Evolutionary conservation across 768 basidiomycete genomes (phyloP), one percentile per base, ranked within the genome.

Genomic region (Leccinum pellstonianum): DNA sequence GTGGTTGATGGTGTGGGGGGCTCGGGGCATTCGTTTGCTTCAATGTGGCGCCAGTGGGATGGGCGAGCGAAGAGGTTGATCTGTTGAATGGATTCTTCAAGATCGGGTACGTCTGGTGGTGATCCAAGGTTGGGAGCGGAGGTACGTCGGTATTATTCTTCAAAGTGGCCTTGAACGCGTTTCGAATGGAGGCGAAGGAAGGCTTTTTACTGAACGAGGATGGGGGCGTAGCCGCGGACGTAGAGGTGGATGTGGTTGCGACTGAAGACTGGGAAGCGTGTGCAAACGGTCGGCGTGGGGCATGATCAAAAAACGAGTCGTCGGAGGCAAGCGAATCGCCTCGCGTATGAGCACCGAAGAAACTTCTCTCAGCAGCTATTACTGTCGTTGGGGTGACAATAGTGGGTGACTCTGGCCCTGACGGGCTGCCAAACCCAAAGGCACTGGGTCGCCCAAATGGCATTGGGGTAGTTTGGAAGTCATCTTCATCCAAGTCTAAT

Each of bases 101-200:
- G 38, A 83, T 84, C 19, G 88, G 87, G 68, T 91, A 87, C 4
- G 79, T 80, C 54, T 87, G 80, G 54, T 84, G 78, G 14, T 67
- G 67, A 56, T 92, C 90, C 31, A 92, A 73, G 37, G 78, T 76
- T 14, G 91, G 92, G 56, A 93, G 77, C n/a, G 91, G 90, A 23
- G 91, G 92, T 6, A 86, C 77, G n/a, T 87, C 84, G 53, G 71
- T 77, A 56, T 74, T 79, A 67, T 82, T 90, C 57, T 80, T 80
- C 5, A 66, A 50, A 49, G 65, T 63, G 49, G 82, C 83, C 73
- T 90, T 93, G 81, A 94, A 93, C 4, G 91, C 91, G 69, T 92
- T 92, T 43, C 90, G 86, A 60, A 94, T 85, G 15, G 90, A 93
- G 2, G 91, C 91, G 60, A 94, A 93, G 0, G 91, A 93, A 3